Percentiles rank a stretch among this genome's conserved stretches.
phyloP scores from a whole-genome alignment of 371 early-diverging fungal species.

The Vairimorpha necatrix region DNA sequence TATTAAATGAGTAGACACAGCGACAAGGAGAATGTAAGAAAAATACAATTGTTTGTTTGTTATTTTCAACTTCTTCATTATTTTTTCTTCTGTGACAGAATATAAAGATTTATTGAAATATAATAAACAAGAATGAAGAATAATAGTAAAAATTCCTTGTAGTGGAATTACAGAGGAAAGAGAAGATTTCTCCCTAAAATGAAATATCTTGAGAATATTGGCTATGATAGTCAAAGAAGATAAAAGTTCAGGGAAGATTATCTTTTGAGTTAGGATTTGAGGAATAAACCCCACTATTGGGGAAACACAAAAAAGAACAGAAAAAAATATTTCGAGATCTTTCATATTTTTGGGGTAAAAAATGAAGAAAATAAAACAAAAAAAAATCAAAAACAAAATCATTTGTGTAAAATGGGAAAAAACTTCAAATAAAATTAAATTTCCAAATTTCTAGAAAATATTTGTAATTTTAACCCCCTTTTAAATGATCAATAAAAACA shows the following conservation, averaged over 20 bases:
- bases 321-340: slow-evolving; percentile 6
- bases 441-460: background rate
- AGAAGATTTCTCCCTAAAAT: slow-evolving; percentile 10
- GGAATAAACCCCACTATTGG: slow-evolving; percentile 59
- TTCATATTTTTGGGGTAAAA: background rate
- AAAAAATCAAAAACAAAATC: too few relatives aligned
- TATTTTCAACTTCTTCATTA: slow-evolving; percentile 23
- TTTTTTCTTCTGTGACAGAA: slow-evolving; percentile 33
- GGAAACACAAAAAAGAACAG: slow-evolving; percentile 44
- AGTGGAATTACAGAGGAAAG: slow-evolving; percentile 26
- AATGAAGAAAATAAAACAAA: background rate
- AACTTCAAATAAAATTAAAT: background rate
- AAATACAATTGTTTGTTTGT: background rate
- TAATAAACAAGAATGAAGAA: slow-evolving; percentile 54
- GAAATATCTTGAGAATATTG: slow-evolving; percentile 53
- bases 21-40: background rate
- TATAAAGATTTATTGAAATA: slow-evolving; percentile 27
- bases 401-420: background rate
- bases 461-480: background rate
- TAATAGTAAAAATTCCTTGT: slow-evolving; percentile 45
- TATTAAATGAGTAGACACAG: slow-evolving; percentile 8
- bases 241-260: slow-evolving; percentile 50
- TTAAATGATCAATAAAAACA: background rate
- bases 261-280: slow-evolving; percentile 46
- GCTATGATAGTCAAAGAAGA: slow-evolving; percentile 47